A percentile compares a stretch with the other conserved stretches of the same genome.
Evolutionary conservation across 2,329 filamentous ascomycete genomes (phyloP).

Genomic region (Rhinocladiella similis): DNA sequence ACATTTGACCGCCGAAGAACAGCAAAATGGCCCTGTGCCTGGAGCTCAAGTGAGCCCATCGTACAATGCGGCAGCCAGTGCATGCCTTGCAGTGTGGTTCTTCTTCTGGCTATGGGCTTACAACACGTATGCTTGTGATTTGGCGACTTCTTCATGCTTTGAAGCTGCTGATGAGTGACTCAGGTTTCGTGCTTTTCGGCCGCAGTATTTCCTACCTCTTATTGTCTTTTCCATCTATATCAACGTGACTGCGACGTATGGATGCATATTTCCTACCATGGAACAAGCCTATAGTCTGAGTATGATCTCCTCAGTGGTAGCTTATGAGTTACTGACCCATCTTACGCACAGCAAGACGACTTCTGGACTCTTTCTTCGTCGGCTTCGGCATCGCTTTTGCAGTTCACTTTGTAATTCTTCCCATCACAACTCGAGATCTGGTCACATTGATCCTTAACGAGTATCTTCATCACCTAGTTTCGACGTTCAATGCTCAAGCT

Average conservation of each 20-base stretch:
- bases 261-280: slow-evolving; percentile 59
- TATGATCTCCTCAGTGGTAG: neutral
- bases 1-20: slow-evolving; percentile 21
- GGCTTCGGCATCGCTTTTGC: slow-evolving; percentile 65
- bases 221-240: slow-evolving; percentile 70
- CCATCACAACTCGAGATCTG: slow-evolving; percentile 64
- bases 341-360: slow-evolving; percentile 40
- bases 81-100: slow-evolving; percentile 69
- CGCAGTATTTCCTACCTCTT: slow-evolving; percentile 66
- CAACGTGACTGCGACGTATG: slow-evolving; percentile 64
- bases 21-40: slow-evolving; percentile 19
- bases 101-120: slow-evolving; percentile 59
- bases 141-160: neutral
- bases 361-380: slow-evolving; percentile 63
- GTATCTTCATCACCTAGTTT: slow-evolving; percentile 59
- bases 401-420: slow-evolving; percentile 66
- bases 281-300: slow-evolving; percentile 26
- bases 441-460: slow-evolving; percentile 61
- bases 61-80: slow-evolving; percentile 73
- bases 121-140: slow-evolving; percentile 16
- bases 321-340: neutral
- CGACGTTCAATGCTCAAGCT: slow-evolving; percentile 60
- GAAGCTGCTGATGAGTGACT: neutral
- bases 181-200: slow-evolving; percentile 63
- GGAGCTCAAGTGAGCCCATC: slow-evolving; percentile 29